Conservation (phyloP, 2,329 filamentous ascomycete genomes). For the Phoma sp. region DNA sequence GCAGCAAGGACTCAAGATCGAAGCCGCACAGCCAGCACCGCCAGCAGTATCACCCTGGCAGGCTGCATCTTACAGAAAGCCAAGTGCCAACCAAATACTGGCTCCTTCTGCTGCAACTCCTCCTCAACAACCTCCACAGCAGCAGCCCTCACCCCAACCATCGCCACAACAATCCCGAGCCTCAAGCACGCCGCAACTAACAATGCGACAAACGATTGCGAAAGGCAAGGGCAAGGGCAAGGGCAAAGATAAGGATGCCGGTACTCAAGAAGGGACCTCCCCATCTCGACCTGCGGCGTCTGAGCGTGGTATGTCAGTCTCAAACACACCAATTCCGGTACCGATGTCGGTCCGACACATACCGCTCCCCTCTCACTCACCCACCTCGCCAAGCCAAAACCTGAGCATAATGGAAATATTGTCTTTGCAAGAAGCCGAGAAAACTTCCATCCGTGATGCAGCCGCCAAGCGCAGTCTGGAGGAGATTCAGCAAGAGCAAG, state of each 20-base stretch:
- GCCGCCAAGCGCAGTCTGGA: constrained; percentile 86
- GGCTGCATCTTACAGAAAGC: constrained; percentile 40
- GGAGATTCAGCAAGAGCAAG: constrained; percentile 96
- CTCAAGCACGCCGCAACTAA: constrained; percentile 59
- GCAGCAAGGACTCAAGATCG: constrained; percentile 38
- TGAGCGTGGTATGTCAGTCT: constrained; percentile 43
- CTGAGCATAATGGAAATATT: constrained; percentile 88
- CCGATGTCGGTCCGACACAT: constrained; percentile 57
- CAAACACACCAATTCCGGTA: constrained; percentile 42
- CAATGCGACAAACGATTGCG: constrained; percentile 65
- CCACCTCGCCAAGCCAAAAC: constrained; percentile 68
- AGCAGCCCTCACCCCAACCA: constrained; percentile 20
- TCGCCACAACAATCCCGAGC: constrained; percentile 25
- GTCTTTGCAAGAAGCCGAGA: constrained; percentile 82
- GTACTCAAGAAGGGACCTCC: constrained; percentile 26
- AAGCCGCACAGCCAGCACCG: constrained; percentile 38
- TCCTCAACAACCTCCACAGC: constrained; percentile 17
- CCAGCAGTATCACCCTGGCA: constrained; percentile 45
- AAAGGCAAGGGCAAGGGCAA: constrained; percentile 34
- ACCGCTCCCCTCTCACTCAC: constrained; percentile 62
- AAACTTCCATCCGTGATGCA: constrained; percentile 80
- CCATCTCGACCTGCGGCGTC: constrained; percentile 32
- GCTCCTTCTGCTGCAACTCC: constrained; percentile 6
- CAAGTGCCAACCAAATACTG: constrained; percentile 26
- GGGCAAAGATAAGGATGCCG: constrained; percentile 31